Conservation (phyloP, 805 yeast genomes). For the Saturnispora silvae region DNA sequence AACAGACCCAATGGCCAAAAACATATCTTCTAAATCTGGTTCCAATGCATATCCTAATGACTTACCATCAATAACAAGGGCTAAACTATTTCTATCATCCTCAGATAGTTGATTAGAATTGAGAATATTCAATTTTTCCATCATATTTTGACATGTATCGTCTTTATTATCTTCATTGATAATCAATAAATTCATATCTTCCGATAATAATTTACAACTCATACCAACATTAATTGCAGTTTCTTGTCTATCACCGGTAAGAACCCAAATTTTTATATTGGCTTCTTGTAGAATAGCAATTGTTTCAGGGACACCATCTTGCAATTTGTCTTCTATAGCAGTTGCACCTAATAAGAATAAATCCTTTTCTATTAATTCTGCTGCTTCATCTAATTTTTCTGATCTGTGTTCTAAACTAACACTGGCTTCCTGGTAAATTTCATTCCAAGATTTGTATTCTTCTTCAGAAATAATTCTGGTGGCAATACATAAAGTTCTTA, state of each 20-base stretch:
- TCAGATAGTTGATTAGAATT: constrained; percentile 51
- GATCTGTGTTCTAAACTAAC: constrained; percentile 69
- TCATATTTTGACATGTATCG: constrained; percentile 63
- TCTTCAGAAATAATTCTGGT: constrained; percentile 66
- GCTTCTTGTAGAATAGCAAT: constrained; percentile 92
- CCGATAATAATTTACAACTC: constrained; percentile 90
- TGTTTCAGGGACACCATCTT: constrained; percentile 97
- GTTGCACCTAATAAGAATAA: constrained; percentile 87
- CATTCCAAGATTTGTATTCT: constrained; percentile 68
- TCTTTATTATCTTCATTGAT: constrained; percentile 78
- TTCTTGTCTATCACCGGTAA: constrained; percentile 97
- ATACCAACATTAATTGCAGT: constrained; percentile 97
- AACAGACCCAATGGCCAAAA: constrained; percentile 68
- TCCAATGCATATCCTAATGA: constrained; percentile 83
- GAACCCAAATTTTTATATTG: constrained; percentile 94
- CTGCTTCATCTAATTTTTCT: constrained; percentile 73
- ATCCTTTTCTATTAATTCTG: constrained; percentile 76
- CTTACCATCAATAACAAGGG: constrained; percentile 89
- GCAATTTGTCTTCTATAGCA: constrained; percentile 95
- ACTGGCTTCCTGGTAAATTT: constrained; percentile 64
- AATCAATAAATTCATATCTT: constrained; percentile 88
- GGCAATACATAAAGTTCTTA: constrained; percentile 90
- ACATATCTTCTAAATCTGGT: constrained; percentile 61
- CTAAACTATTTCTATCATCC: constrained; percentile 68
- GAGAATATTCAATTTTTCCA: constrained; percentile 68